Percentiles rank a stretch among this genome's conserved stretches.
Evolutionary conservation across 768 basidiomycete genomes (phyloP).

Genomic region (Ramaria rubella): DNA sequence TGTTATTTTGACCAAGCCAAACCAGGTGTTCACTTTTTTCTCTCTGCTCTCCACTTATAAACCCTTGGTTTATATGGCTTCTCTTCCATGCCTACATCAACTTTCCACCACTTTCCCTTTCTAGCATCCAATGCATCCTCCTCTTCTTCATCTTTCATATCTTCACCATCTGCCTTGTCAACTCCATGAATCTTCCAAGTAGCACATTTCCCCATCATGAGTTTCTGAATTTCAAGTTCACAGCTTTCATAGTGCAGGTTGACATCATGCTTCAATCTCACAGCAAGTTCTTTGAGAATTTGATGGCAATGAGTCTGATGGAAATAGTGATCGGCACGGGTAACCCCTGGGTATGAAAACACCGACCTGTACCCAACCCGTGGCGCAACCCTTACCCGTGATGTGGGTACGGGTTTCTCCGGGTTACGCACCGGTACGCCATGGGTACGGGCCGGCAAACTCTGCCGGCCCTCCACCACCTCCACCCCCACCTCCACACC

Average conservation of each 20-base stretch:
- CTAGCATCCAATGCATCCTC: constrained; percentile 51
- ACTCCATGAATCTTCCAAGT: constrained; percentile 55
- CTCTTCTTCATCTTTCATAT: constrained; percentile 43
- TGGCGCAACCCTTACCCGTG: constrained; percentile 16
- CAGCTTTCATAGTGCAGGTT: constrained; percentile 77
- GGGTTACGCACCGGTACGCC: no score
- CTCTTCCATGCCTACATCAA: constrained; percentile 31
- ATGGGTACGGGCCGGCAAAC: no score
- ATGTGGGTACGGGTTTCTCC: no score
- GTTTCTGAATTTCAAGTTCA: constrained; percentile 83
- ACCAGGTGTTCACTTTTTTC: constrained; percentile 71
- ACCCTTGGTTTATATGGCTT: constrained; percentile 71
- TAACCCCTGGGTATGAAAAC: constrained; percentile 21
- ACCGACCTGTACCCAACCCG: constrained; percentile 24
- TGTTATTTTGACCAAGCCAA: not conserved
- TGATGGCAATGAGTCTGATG: constrained; percentile 45
- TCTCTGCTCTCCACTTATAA: constrained; percentile 81
- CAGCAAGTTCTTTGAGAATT: constrained; percentile 75
- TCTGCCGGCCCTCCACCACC: no score
- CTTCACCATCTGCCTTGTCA: constrained; percentile 46
- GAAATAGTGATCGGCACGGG: constrained; percentile 1
- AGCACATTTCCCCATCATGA: constrained; percentile 83
- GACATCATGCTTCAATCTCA: constrained; percentile 69
- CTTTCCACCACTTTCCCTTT: constrained; percentile 26
- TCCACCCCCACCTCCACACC: no score